These are phyloP conservation scores for Metschnikowia bowlesiae DNA, from an alignment of 805 yeast species.

Conservation along the genomic window DNA sequence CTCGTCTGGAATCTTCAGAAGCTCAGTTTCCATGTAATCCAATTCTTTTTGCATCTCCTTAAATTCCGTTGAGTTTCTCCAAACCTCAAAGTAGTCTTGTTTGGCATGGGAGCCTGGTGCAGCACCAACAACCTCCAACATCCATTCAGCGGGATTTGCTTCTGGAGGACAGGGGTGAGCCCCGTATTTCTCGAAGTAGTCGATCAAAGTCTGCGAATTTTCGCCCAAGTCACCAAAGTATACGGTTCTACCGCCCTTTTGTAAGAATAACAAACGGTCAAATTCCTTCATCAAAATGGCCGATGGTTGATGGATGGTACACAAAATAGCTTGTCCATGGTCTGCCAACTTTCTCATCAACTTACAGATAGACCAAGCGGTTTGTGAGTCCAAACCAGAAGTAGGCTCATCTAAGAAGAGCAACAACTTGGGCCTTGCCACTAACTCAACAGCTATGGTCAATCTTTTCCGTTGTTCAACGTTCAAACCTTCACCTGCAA, in stretches of 20 bases:
- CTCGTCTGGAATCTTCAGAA: constrained; percentile 21
- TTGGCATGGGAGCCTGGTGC: constrained; percentile 75
- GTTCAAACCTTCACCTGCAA: constrained; percentile 54
- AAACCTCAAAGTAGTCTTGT: constrained; percentile 70
- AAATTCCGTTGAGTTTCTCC: constrained; percentile 68
- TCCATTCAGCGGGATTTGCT: constrained; percentile 49
- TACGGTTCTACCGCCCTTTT: constrained; percentile 74
- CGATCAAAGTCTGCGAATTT: constrained; percentile 52
- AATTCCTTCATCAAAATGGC: constrained; percentile 65
- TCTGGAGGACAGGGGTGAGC: constrained; percentile 53
- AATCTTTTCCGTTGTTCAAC: constrained; percentile 22
- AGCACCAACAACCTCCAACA: constrained; percentile 81
- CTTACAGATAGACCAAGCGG: constrained; percentile 66
- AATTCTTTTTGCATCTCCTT: constrained; percentile 56
- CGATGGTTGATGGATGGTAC: constrained; percentile 78
- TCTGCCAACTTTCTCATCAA: constrained; percentile 63
- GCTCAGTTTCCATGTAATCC: constrained; percentile 58
- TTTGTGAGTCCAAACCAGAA: constrained; percentile 68
- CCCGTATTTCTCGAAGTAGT: constrained; percentile 68
- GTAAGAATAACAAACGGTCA: constrained; percentile 62
- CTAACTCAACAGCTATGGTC: constrained; percentile 69
- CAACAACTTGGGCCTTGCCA: constrained; percentile 61
- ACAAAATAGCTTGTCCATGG: constrained; percentile 70
- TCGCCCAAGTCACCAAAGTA: constrained; percentile 79
- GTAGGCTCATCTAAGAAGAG: constrained; percentile 70